Evolutionary conservation across 2,329 filamentous ascomycete genomes (phyloP).

Genomic region (Penicillium crustosum): DNA sequence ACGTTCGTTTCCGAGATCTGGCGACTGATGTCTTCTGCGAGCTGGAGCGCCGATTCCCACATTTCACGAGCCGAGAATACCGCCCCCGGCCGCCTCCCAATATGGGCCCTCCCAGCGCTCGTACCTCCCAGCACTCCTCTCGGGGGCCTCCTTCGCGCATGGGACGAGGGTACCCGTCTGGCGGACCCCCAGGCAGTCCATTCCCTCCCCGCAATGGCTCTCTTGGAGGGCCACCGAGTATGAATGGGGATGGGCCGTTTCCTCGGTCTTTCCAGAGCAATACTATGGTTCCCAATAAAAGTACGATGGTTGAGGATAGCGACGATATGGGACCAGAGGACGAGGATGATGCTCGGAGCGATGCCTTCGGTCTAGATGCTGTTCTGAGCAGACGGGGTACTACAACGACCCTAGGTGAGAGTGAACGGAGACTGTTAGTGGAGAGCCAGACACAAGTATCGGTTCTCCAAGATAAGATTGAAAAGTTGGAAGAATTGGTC

Average conservation of each 20-base stretch:
- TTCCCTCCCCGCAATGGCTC: conserved; percentile 44
- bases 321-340: conserved; percentile 65
- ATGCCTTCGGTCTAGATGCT: conserved; percentile 62
- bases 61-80: conserved; percentile 69
- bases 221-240: conserved; percentile 44
- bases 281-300: conserved; percentile 96
- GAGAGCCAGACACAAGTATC: conserved; percentile 79
- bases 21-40: conserved; percentile 97
- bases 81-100: conserved; percentile 66
- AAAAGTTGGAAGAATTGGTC: conserved; percentile 67
- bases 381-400: conserved; percentile 50
- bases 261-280: conserved; percentile 92
- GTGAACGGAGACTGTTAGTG: conserved; percentile 69
- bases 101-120: conserved; percentile 35
- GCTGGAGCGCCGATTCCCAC: conserved; percentile 83
- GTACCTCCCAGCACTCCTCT: conserved; percentile 45
- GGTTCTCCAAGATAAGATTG: conserved; percentile 71
- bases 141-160: conserved; percentile 37
- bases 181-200: conserved; percentile 37
- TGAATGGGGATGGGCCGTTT: conserved; percentile 69
- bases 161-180: conserved; percentile 39
- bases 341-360: conserved; percentile 58
- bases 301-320: conserved; percentile 94
- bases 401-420: conserved; percentile 53
- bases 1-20: conserved; percentile 83